phyloP scores from a whole-genome alignment of 768 basidiomycete species.

The Tulasnella sp. region DNA sequence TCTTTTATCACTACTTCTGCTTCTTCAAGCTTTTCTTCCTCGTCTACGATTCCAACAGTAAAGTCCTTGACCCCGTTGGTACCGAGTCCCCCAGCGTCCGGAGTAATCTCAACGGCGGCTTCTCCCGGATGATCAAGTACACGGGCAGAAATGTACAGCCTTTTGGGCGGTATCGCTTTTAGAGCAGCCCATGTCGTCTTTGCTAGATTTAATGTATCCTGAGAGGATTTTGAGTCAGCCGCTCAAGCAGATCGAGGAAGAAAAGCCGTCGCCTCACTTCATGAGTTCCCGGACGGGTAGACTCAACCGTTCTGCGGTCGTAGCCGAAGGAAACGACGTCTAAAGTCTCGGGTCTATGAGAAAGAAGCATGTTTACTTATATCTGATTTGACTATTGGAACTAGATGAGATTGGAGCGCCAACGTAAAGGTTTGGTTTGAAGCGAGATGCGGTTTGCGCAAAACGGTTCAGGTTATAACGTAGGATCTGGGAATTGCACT shows the following conservation, averaged over 20 bases:
- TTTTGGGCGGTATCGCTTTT: not conserved
- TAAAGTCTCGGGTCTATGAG: too few relatives aligned
- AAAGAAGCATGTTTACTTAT: too few relatives aligned
- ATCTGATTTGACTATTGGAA: too few relatives aligned
- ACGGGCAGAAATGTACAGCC: not conserved
- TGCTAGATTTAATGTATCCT: not conserved
- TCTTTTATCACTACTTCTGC: not conserved
- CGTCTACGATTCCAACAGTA: constrained; percentile 29
- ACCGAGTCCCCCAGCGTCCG: not conserved
- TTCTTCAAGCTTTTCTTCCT: not conserved
- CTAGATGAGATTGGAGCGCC: too few relatives aligned
- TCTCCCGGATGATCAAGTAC: not conserved
- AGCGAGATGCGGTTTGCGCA: too few relatives aligned
- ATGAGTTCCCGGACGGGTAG: too few relatives aligned
- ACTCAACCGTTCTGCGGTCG: too few relatives aligned
- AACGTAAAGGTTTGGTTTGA: too few relatives aligned
- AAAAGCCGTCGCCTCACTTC: too few relatives aligned
- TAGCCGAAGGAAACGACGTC: too few relatives aligned
- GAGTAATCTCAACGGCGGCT: not conserved
- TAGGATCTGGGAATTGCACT: too few relatives aligned
- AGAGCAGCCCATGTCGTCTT: not conserved
- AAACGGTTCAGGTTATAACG: too few relatives aligned
- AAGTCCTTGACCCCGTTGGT: not conserved
- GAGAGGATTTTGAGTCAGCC: not conserved
- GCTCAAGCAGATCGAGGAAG: not conserved